Conservation (phyloP, 1,139 yeast genomes). For the Blastobotrys petasosporus region DNA sequence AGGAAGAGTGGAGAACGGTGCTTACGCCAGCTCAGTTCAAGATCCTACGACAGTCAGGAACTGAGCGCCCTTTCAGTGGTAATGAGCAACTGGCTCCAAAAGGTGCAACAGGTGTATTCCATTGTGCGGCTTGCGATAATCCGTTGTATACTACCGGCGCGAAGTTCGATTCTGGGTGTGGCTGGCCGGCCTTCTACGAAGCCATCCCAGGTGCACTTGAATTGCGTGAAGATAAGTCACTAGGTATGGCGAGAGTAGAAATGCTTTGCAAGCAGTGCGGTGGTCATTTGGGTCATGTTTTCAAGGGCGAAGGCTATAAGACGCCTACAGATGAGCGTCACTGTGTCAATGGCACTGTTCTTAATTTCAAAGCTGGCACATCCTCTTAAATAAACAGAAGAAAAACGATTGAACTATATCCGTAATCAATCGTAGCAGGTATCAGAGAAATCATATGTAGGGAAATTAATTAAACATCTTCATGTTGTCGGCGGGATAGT, state of each 20-base stretch:
- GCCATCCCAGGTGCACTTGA: constrained; percentile 77
- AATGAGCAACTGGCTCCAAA: constrained; percentile 31
- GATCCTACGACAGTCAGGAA: constrained; percentile 71
- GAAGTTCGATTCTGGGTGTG: constrained; percentile 87
- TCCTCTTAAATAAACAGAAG: no score
- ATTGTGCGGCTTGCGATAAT: constrained; percentile 77
- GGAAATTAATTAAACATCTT: no score
- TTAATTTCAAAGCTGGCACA: constrained; percentile 47
- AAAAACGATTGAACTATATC: no score
- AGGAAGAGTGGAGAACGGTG: constrained; percentile 74
- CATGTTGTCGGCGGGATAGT: no score
- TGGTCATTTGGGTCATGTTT: constrained; percentile 92
- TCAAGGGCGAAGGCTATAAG: constrained; percentile 86
- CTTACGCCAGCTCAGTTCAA: constrained; percentile 72
- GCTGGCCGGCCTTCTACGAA: constrained; percentile 96
- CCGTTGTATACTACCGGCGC: constrained; percentile 76
- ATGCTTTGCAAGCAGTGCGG: constrained; percentile 86
- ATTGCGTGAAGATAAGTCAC: constrained; percentile 51
- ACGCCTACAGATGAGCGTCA: constrained; percentile 92
- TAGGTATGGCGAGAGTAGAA: constrained; percentile 80
- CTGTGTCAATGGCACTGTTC: constrained; percentile 82
- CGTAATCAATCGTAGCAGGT: no score
- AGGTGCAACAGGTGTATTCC: constrained; percentile 51
- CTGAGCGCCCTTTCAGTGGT: constrained; percentile 81
- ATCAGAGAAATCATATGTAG: no score